These are phyloP conservation scores for Daedaleopsis nitida DNA, from an alignment of 768 basidiomycete genomes.

Conservation along the genomic window DNA sequence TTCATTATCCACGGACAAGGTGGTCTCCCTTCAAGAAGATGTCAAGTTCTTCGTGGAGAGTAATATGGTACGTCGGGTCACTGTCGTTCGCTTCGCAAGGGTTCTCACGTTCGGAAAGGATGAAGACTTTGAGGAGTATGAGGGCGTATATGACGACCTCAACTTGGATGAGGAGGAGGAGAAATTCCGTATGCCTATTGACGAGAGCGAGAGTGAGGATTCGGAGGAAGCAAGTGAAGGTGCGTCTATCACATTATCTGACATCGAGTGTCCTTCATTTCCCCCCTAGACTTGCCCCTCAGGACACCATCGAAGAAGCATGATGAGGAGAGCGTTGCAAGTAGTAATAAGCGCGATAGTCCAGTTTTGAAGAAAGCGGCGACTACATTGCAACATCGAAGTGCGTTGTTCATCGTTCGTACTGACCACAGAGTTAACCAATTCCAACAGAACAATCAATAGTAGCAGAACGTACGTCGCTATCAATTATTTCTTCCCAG, in stretches of 20 bases:
- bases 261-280: not conserved
- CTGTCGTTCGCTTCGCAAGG: not conserved
- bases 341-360: constrained; percentile 77
- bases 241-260: constrained; percentile 27
- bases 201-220: constrained; percentile 77
- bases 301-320: constrained; percentile 72
- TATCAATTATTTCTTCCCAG: not conserved
- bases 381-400: constrained; percentile 64
- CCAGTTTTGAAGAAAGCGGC: constrained; percentile 80
- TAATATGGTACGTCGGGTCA: constrained; percentile 73
- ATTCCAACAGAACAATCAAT: constrained; percentile 60
- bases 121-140: constrained; percentile 96
- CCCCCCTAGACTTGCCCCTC: constrained; percentile 55
- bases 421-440: constrained; percentile 20
- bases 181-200: constrained; percentile 76
- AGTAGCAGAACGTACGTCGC: constrained; percentile 54
- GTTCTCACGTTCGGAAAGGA: constrained; percentile 54
- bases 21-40: constrained; percentile 85
- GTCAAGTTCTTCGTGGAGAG: constrained; percentile 95
- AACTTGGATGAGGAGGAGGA: constrained; percentile 97
- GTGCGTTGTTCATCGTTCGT: constrained; percentile 46
- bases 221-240: constrained; percentile 78
- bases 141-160: constrained; percentile 97
- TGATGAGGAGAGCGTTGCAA: constrained; percentile 76
- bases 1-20: constrained; percentile 79